phyloP scores from a whole-genome alignment of 1,284 basidiomycete genomes.

The Cryptococcus sp. region DNA sequence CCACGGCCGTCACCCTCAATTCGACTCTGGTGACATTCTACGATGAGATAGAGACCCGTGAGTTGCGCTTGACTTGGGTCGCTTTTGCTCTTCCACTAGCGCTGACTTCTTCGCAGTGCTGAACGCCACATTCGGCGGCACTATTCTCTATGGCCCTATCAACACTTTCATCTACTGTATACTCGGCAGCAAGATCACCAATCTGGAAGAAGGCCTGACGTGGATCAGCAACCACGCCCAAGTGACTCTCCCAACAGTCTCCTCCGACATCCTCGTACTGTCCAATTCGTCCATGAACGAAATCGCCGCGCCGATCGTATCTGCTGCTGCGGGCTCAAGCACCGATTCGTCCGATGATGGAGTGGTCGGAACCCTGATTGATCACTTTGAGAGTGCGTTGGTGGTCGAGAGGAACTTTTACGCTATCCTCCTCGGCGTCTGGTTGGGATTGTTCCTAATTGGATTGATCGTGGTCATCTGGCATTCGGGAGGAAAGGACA shows the following conservation, averaged over 20 bases:
- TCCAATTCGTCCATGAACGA: slow-evolving; percentile 70
- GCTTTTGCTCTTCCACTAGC: slow-evolving; percentile 35
- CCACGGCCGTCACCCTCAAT: slow-evolving; percentile 86
- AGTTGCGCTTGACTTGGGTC: slow-evolving; percentile 21
- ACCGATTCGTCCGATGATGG: slow-evolving; percentile 57
- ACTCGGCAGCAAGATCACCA: slow-evolving; percentile 83
- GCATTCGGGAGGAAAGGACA: slow-evolving; percentile 40
- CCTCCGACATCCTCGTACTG: slow-evolving; percentile 72
- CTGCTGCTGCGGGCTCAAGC: slow-evolving; percentile 72
- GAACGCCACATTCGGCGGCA: slow-evolving; percentile 72
- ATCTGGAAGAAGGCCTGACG: slow-evolving; percentile 82
- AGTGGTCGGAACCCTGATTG: slow-evolving; percentile 71
- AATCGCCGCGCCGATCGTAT: slow-evolving; percentile 72
- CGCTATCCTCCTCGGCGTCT: slow-evolving; percentile 74
- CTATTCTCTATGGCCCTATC: slow-evolving; percentile 75
- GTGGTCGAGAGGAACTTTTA: slow-evolving; percentile 82
- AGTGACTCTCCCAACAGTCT: slow-evolving; percentile 73
- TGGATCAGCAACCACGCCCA: slow-evolving; percentile 87
- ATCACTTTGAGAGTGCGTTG: slow-evolving; percentile 70
- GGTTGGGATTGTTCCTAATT: slow-evolving; percentile 56
- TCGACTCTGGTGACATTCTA: slow-evolving; percentile 57
- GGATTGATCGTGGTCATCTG: slow-evolving; percentile 44
- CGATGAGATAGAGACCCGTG: slow-evolving; percentile 51
- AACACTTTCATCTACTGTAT: slow-evolving; percentile 86
- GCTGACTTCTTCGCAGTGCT: slow-evolving; percentile 53